Evolutionary conservation across 1,139 yeast genomes (phyloP).

Genomic region (Blastobotrys buckinghamii): DNA sequence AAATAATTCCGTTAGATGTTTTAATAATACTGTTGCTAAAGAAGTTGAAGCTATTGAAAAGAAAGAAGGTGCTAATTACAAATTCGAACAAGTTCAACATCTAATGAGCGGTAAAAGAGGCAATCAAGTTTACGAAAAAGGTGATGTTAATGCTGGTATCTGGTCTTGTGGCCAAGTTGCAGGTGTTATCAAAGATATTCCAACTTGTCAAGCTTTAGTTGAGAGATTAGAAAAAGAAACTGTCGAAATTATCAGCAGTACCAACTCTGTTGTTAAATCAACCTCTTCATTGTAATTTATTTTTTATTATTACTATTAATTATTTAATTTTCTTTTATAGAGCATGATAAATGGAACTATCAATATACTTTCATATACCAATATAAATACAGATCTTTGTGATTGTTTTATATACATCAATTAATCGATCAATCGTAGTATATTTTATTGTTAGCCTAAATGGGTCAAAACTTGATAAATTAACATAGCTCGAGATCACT

Average conservation of each 20-base stretch:
- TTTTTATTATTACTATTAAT: no score
- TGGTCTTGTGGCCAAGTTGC: slow-evolving; percentile 33
- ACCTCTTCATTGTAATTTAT: slow-evolving; percentile 4
- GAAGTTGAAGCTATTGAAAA: slow-evolving; percentile 29
- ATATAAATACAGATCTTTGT: no score
- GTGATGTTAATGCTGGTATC: slow-evolving; percentile 32
- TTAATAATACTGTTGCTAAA: slow-evolving; percentile 28
- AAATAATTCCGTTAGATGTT: slow-evolving; percentile 32
- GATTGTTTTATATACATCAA: no score
- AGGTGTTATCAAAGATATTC: slow-evolving; percentile 31
- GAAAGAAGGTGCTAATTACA: slow-evolving; percentile 19
- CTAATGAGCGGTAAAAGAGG: slow-evolving; percentile 33
- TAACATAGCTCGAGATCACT: no score
- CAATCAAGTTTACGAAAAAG: slow-evolving; percentile 28
- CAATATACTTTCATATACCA: no score
- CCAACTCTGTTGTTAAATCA: slow-evolving; percentile 3
- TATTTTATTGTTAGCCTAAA: no score
- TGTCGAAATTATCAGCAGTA: slow-evolving; percentile 13
- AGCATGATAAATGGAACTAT: no score
- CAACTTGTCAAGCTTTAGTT: slow-evolving; percentile 29
- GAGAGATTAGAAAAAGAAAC: slow-evolving; percentile 25
- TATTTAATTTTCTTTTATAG: no score
- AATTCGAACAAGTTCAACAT: slow-evolving; percentile 27
- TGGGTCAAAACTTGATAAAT: no score
- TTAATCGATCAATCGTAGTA: no score